Conservation (phyloP, 352 stramenopile species). For the Pythium sp. region DNA sequence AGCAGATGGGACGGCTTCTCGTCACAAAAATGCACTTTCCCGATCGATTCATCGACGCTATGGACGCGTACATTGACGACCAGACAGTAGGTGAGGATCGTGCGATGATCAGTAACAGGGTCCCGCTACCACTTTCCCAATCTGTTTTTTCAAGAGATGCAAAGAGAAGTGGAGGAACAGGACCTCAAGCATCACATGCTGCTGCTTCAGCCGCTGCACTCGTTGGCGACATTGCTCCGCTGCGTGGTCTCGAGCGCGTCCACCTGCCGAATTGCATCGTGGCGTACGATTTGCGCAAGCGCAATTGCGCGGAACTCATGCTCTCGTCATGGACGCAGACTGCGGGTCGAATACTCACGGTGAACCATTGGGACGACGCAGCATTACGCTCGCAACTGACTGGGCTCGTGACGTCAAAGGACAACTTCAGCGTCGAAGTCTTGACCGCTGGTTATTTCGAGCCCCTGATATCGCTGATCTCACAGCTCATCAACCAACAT, state of each 20-base stretch:
- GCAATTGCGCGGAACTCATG: not conserved
- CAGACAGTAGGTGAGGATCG: not conserved
- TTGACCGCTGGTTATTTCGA: constrained; percentile 28
- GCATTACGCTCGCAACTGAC: constrained; percentile 17
- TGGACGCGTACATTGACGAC: constrained; percentile 19
- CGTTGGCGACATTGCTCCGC: constrained; percentile 2
- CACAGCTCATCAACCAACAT: constrained; percentile 51
- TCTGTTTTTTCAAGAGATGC: not conserved
- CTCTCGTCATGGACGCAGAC: constrained; percentile 12
- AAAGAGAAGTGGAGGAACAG: no score
- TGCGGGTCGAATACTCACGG: constrained; percentile 5
- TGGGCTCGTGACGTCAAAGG: constrained; percentile 29
- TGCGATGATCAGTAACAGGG: not conserved
- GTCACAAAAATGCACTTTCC: constrained; percentile 42
- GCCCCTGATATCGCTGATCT: constrained; percentile 33
- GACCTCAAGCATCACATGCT: not conserved
- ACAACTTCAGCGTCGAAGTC: constrained; percentile 42
- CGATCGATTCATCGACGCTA: constrained; percentile 18
- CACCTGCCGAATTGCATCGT: constrained; percentile 12
- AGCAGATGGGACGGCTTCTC: constrained; percentile 25
- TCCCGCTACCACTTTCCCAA: not conserved
- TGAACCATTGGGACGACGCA: constrained; percentile 14
- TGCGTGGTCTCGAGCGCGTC: not conserved
- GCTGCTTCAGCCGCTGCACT: constrained; percentile 1
- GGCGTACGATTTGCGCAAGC: constrained; percentile 12